Conservation (phyloP, 2,329 filamentous ascomycete genomes). For the Colletotrichum sp. region DNA sequence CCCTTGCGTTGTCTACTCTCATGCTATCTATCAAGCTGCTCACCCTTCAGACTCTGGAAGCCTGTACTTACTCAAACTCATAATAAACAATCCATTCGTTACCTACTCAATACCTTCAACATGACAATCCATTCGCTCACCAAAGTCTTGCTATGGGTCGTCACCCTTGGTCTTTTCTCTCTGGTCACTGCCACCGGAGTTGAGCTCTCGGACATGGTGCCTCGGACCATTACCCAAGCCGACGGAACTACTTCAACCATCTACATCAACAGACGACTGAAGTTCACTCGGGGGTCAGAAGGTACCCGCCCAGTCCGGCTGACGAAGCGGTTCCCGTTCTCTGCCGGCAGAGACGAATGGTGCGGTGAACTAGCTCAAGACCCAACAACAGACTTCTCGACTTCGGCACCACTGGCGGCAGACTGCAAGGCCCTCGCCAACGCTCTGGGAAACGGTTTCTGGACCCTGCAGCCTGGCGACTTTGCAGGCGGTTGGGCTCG, state of each 20-base stretch:
- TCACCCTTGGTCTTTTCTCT: neutral
- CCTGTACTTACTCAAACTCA: neutral
- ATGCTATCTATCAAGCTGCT: neutral
- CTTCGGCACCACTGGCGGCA: constrained; percentile 6
- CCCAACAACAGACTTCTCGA: constrained; percentile 2
- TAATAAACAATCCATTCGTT: neutral
- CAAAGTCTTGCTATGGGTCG: neutral
- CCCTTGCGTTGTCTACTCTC: neutral
- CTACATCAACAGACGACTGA: neutral
- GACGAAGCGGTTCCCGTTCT: constrained; percentile 1
- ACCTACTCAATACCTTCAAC: neutral
- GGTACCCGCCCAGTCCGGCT: neutral
- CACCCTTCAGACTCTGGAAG: neutral
- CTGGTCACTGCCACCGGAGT: neutral
- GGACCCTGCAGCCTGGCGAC: constrained; percentile 8
- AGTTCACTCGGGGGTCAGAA: neutral
- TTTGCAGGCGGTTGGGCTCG: constrained; percentile 12
- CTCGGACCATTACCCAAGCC: neutral
- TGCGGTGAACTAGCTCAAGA: constrained; percentile 17
- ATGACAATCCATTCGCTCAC: neutral
- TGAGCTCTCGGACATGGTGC: neutral
- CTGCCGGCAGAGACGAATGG: constrained; percentile 17
- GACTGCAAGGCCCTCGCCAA: constrained; percentile 8
- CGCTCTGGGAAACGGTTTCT: constrained; percentile 8
- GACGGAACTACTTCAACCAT: neutral